Percentiles rank a stretch among this genome's conserved stretches.
phyloP scores from a whole-genome alignment of 225 moss, liverwort and hornwort species.

The Asterella californica region DNA sequence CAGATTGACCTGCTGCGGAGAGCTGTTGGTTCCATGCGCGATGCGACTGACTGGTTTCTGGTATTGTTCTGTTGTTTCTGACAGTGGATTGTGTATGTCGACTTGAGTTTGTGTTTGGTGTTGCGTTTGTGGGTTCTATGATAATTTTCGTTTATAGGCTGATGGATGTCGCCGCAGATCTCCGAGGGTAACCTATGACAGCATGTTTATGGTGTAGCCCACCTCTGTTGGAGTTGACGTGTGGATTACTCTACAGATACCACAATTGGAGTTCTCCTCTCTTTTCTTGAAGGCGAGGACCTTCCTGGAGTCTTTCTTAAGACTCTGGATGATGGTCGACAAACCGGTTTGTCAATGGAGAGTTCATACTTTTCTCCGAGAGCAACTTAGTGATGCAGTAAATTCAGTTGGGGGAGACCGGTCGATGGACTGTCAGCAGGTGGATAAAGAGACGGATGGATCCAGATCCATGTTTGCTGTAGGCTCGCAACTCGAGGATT shows the following conservation, averaged over 20 bases:
- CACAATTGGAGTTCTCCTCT: slow-evolving; percentile 1
- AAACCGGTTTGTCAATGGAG: slow-evolving; percentile 7
- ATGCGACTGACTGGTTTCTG: slow-evolving; percentile 17
- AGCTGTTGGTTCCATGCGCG: slow-evolving; percentile 18
- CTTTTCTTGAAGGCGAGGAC: slow-evolving; percentile 20
- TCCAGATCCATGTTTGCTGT: neutral
- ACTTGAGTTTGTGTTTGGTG: neutral
- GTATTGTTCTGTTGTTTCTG: neutral
- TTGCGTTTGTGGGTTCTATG: neutral
- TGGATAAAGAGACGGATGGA: neutral
- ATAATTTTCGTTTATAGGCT: neutral
- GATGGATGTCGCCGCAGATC: neutral
- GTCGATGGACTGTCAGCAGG: neutral
- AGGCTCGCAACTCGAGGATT: neutral
- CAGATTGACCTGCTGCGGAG: slow-evolving; percentile 33
- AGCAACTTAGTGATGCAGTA: neutral
- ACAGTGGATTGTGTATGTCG: no score
- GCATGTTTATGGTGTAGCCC: neutral
- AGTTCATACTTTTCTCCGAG: neutral
- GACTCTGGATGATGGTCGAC: slow-evolving; percentile 14
- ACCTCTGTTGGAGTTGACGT: no score
- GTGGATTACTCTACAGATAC: neutral
- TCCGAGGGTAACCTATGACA: no score
- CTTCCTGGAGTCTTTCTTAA: slow-evolving; percentile 22
- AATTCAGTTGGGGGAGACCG: neutral